Evolutionary conservation across 73 alveolate genomes (phyloP).

Genomic region (Paramecium caudatum): DNA sequence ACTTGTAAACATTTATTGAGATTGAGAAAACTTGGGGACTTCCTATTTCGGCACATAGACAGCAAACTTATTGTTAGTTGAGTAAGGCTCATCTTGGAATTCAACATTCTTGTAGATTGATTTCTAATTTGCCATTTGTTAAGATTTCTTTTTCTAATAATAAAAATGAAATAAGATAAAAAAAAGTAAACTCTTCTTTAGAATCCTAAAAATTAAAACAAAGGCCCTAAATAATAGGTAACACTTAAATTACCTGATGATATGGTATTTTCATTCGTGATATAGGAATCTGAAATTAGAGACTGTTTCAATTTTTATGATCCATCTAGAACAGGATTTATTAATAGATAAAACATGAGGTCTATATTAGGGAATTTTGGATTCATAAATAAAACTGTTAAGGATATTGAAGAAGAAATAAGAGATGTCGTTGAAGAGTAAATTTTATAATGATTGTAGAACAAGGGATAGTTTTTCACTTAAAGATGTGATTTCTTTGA

Average conservation of each 20-base stretch:
- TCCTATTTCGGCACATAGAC: constrained; percentile 20
- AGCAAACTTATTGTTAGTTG: constrained; percentile 14
- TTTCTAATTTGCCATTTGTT: constrained; percentile 10
- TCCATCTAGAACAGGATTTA: constrained; percentile 67
- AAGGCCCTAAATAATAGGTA: constrained; percentile 4
- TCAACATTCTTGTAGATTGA: constrained; percentile 4
- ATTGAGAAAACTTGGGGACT: background rate
- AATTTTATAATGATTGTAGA: background rate
- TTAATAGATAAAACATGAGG: constrained; percentile 61
- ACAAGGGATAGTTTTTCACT: constrained; percentile 43
- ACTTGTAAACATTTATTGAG: background rate
- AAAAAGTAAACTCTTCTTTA: constrained; percentile 26
- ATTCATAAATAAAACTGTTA: constrained; percentile 75
- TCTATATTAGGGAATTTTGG: constrained; percentile 77
- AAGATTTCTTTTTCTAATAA: background rate
- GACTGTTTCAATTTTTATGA: constrained; percentile 78
- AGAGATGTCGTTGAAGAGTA: constrained; percentile 64
- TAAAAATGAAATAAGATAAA: constrained; percentile 41
- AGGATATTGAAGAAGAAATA: constrained; percentile 76
- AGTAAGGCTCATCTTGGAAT: constrained; percentile 35
- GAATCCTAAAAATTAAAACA: constrained; percentile 1
- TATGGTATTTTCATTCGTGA: constrained; percentile 48
- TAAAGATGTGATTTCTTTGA: constrained; percentile 55
- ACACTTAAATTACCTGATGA: constrained; percentile 71
- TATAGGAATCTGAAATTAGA: constrained; percentile 75